These are phyloP conservation scores for Melampsora larici-populina DNA, from an alignment of 1,284 basidiomycete genomes.

Conservation along the genomic window DNA sequence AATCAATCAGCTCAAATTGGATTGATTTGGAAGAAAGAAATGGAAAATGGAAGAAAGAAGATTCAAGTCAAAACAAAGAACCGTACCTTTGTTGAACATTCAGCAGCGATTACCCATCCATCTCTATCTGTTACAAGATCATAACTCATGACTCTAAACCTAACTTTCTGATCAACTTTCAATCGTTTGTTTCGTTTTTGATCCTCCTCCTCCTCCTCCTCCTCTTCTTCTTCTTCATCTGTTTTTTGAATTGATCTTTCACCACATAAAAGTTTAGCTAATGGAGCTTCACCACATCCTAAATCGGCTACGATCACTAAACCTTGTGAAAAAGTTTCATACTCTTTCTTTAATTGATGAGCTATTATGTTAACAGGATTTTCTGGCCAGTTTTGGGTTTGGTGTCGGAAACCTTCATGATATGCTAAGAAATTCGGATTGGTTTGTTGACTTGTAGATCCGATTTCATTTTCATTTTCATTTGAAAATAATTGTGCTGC, in stretches of 20 bases:
- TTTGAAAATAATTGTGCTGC: slow-evolving; percentile 49
- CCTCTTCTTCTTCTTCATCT: slow-evolving; percentile 66
- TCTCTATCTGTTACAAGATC: slow-evolving; percentile 72
- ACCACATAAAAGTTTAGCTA: slow-evolving; percentile 61
- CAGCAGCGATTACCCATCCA: slow-evolving; percentile 55
- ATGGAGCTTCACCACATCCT: slow-evolving; percentile 88
- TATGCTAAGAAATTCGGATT: slow-evolving; percentile 49
- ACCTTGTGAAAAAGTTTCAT: slow-evolving; percentile 51
- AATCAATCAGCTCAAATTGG: too few relatives aligned
- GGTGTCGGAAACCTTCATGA: slow-evolving; percentile 52
- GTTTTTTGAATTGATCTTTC: slow-evolving; percentile 51
- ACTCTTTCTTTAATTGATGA: slow-evolving; percentile 39
- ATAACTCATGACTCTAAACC: slow-evolving; percentile 65
- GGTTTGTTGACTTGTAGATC: background rate
- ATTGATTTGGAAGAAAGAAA: slow-evolving; percentile 43
- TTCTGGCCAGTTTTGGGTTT: slow-evolving; percentile 52
- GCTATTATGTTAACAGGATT: slow-evolving; percentile 52
- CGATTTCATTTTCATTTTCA: slow-evolving; percentile 46
- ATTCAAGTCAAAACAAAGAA: background rate
- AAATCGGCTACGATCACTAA: slow-evolving; percentile 79
- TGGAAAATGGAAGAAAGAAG: background rate
- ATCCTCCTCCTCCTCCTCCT: slow-evolving; percentile 40
- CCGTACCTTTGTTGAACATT: slow-evolving; percentile 46
- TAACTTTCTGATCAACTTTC: slow-evolving; percentile 65
- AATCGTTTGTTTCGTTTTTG: slow-evolving; percentile 55